Evolutionary conservation across 768 basidiomycete genomes (phyloP).

Genomic region (Arthromyces matolae): DNA sequence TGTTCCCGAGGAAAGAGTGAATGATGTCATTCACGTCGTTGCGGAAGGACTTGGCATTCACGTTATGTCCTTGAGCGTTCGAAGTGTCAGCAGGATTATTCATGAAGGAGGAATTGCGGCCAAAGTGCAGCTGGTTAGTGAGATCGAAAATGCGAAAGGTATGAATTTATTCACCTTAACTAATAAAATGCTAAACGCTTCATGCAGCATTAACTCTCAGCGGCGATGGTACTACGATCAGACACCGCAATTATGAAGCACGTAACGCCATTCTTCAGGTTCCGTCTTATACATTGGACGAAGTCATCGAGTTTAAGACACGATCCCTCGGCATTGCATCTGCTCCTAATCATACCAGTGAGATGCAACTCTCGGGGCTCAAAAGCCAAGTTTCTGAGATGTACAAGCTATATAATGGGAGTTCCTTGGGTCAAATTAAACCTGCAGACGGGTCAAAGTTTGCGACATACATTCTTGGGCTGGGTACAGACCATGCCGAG

Average conservation of each 20-base stretch:
- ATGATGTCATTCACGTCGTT: background rate
- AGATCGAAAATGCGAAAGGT: background rate
- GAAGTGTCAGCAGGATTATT: background rate
- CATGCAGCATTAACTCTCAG: background rate
- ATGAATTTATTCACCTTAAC: background rate
- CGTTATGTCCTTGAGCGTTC: background rate
- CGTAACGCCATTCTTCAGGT: background rate
- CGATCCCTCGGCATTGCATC: slow-evolving; percentile 13
- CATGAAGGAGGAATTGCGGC: background rate
- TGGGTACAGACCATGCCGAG: too few species aligned
- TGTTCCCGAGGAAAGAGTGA: background rate
- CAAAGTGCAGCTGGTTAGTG: background rate
- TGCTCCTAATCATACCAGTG: slow-evolving; percentile 22
- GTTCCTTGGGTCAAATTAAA: background rate
- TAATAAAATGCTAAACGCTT: background rate
- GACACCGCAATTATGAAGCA: background rate
- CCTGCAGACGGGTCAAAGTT: background rate
- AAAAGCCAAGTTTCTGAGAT: background rate
- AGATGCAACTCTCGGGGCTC: slow-evolving; percentile 21
- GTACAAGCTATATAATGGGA: slow-evolving; percentile 15
- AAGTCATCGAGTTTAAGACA: background rate
- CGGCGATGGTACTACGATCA: background rate
- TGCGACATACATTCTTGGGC: background rate
- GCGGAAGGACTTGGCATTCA: background rate
- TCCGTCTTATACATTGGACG: too few species aligned